phyloP scores from a whole-genome alignment of 2,329 filamentous ascomycete species.

The Fusarium sp. region DNA sequence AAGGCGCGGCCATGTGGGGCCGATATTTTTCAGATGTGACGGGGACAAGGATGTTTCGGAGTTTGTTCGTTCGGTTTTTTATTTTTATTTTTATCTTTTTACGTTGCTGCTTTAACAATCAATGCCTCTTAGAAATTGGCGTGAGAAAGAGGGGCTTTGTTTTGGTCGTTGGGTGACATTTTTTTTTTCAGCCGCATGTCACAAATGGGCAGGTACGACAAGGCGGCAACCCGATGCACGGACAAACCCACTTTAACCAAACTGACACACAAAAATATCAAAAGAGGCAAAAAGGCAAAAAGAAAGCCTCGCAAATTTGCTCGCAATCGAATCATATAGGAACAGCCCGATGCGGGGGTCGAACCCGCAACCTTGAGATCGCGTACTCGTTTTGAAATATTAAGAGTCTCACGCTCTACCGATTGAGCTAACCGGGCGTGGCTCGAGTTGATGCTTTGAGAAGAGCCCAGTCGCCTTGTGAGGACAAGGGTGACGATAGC shows the following conservation, averaged over 20 bases:
- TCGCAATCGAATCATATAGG: slow-evolving; percentile 28
- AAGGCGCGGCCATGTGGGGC: slow-evolving; percentile 30
- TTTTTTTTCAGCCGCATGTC: slow-evolving; percentile 20
- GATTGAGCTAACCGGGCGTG: slow-evolving; percentile 47
- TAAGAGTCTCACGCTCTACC: slow-evolving; percentile 76
- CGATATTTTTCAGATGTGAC: not conserved
- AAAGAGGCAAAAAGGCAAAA: slow-evolving; percentile 26
- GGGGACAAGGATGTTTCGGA: not conserved
- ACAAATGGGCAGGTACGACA: slow-evolving; percentile 2
- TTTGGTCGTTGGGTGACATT: slow-evolving; percentile 1
- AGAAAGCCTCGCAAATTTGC: slow-evolving; percentile 30
- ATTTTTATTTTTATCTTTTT: slow-evolving; percentile 1
- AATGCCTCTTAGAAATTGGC: not conserved
- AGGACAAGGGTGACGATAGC: not conserved
- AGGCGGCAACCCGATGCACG: slow-evolving; percentile 27
- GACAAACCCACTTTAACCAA: not conserved
- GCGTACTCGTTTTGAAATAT: not conserved
- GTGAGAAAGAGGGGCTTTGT: slow-evolving; percentile 17
- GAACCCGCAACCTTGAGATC: slow-evolving; percentile 69
- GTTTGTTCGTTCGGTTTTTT: not conserved
- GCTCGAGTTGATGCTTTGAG: slow-evolving; percentile 3
- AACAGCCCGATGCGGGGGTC: slow-evolving; percentile 56
- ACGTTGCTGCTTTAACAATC: slow-evolving; percentile 39
- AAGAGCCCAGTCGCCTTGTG: not conserved
- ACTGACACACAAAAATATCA: not conserved